Evolutionary conservation across 345 rosid genomes (phyloP), one percentile per base, ranked within the genome.

Genomic region (Rubroshorea leprosula): DNA sequence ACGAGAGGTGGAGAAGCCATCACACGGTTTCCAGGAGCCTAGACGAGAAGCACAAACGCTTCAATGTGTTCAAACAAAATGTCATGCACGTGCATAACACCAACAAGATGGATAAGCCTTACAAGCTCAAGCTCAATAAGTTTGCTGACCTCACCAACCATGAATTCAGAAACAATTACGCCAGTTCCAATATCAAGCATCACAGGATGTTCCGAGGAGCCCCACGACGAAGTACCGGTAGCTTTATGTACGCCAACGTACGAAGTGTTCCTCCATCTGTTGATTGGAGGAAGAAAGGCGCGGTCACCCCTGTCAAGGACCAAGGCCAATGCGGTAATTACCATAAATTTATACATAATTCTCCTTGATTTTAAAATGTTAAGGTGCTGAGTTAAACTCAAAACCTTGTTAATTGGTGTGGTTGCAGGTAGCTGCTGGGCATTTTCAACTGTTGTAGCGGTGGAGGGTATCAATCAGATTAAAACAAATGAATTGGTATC

Each of bases 1-100:
- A 89, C 19, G 95, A 88, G 79, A 70, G 87, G 54, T 86, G 96
- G 96, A 81, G 90, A 71, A 83, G 85, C 67, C 90, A 91, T 62
- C 93, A 91, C 77, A 81, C 87, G 11, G 79, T 84, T 39, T 71
- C 90, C 5, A 73, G 74, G 73, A 77, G 76, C 59, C 80, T 86
- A 13, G 68, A 77, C 10, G 96, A 86, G 75, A 89, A 88, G 58
- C 64, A 66, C 23, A 76, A 61, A 66, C 77, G 90, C 19, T 84
- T 89, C 69, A 86, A 84, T 43, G 98, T 86, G 70, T 89, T 92
- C 69, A 83, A 73, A 70, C 79, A 77, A 22, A 92, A 92, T 68
- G 87, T 77, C 13, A 65, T 69, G 71, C 93, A 86, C 54, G 82
- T 92, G 20, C 93, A 86, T 54, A 60, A 68, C 65, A 78, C 87